phyloP scores from a whole-genome alignment of 768 basidiomycete genomes.

The Cytidiella melzeri region DNA sequence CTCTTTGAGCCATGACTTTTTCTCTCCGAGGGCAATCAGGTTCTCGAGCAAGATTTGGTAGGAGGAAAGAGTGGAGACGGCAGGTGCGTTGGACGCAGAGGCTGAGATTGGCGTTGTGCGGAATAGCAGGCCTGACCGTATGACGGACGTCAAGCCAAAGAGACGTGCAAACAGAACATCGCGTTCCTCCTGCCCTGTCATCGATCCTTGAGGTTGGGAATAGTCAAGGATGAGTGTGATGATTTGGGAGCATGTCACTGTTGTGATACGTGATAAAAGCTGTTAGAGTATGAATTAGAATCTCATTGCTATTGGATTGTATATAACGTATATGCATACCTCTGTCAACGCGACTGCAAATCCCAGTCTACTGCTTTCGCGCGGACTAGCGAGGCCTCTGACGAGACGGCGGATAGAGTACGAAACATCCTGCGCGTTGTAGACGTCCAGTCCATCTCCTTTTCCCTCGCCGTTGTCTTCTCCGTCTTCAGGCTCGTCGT shows the following conservation, averaged over 20 bases:
- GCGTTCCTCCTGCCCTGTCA: slow-evolving; percentile 88
- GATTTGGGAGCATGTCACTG: slow-evolving; percentile 73
- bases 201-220: slow-evolving; percentile 66
- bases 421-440: slow-evolving; percentile 87
- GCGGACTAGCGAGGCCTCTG: slow-evolving; percentile 83
- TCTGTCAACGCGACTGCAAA: slow-evolving; percentile 96
- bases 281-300: slow-evolving; percentile 27
- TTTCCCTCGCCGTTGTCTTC: slow-evolving; percentile 37
- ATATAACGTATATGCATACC: slow-evolving; percentile 39
- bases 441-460: slow-evolving; percentile 49
- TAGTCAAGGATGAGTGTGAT: slow-evolving; percentile 66
- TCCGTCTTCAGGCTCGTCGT: slow-evolving; percentile 35
- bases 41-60: slow-evolving; percentile 54
- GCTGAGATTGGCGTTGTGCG: slow-evolving; percentile 48
- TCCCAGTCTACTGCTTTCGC: slow-evolving; percentile 90
- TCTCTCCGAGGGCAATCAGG: slow-evolving; percentile 65
- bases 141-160: slow-evolving; percentile 81
- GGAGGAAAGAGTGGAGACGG: slow-evolving; percentile 50
- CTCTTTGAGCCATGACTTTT: slow-evolving; percentile 88
- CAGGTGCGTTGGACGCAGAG: slow-evolving; percentile 34
- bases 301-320: slow-evolving; percentile 2
- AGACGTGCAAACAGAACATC: slow-evolving; percentile 89
- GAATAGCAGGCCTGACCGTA: slow-evolving; percentile 79
- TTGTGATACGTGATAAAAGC: slow-evolving; percentile 75
- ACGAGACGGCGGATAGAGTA: slow-evolving; percentile 87